Evolutionary conservation across 2,329 filamentous ascomycete species (phyloP).

Genomic region (Pseudonectria buxi): DNA sequence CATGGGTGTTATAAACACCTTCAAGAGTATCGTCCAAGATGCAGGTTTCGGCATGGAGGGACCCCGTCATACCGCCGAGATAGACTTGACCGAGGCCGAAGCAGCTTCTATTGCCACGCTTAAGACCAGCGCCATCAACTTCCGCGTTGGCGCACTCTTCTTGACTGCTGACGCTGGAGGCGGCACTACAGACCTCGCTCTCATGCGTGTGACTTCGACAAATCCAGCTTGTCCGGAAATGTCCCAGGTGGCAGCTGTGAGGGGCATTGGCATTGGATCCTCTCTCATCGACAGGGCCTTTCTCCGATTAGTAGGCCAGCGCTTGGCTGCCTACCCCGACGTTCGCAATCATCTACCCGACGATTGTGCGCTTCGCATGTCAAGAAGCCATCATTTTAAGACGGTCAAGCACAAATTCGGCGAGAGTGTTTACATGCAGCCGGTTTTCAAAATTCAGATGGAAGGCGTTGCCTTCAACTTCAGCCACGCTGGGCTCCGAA

Average conservation of each 20-base stretch:
- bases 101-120: conserved; percentile 41
- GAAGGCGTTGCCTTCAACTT: conserved; percentile 37
- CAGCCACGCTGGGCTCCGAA: conserved; percentile 28
- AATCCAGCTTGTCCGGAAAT: conserved; percentile 22
- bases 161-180: conserved; percentile 40
- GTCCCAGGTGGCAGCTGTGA: conserved; percentile 31
- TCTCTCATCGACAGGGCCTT: conserved; percentile 41
- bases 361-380: conserved; percentile 30
- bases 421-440: conserved; percentile 34
- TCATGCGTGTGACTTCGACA: conserved; percentile 34
- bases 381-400: conserved; percentile 31
- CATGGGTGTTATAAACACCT: conserved; percentile 42
- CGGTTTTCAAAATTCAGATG: conserved; percentile 35
- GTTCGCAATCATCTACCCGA: conserved; percentile 27
- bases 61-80: conserved; percentile 28
- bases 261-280: conserved; percentile 39
- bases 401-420: conserved; percentile 38
- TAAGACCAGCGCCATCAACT: conserved; percentile 33
- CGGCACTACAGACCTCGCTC: conserved; percentile 39
- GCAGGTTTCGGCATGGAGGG: conserved; percentile 44
- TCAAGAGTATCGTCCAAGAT: conserved; percentile 38
- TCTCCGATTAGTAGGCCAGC: conserved; percentile 29
- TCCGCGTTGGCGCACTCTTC: conserved; percentile 33
- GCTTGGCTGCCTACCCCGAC: conserved; percentile 31
- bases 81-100: conserved; percentile 43